Percentiles rank a stretch among this genome's conserved stretches.
Evolutionary conservation across 2,329 filamentous ascomycete genomes (phyloP).

Genomic region (Fusarium pseudonygamai): DNA sequence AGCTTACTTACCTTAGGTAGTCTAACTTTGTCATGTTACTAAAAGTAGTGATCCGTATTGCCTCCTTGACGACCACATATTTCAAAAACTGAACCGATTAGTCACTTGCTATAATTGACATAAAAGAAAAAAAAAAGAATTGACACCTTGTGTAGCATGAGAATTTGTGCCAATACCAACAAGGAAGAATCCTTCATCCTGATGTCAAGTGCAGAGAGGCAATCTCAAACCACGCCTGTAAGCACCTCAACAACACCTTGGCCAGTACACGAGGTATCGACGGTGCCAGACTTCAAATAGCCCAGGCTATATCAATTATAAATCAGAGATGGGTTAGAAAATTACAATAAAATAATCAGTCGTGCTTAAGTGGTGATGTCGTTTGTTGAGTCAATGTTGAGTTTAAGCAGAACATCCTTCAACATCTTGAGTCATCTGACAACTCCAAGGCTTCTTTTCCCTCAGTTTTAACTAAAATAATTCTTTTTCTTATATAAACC

Average conservation of each 20-base stretch:
- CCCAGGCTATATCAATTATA: neutral
- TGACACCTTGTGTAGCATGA: neutral
- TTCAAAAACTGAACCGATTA: neutral
- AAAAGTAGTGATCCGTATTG: neutral
- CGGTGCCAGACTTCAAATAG: neutral
- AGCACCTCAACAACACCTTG: neutral
- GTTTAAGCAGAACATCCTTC: neutral
- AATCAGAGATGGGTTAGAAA: fast-evolving
- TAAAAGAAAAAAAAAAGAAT: neutral
- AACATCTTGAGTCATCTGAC: neutral
- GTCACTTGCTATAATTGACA: neutral
- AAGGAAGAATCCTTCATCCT: neutral
- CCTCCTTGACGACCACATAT: neutral
- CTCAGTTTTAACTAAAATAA: neutral
- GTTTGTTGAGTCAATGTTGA: neutral
- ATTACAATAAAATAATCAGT: too few relatives aligned
- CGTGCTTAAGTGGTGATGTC: neutral
- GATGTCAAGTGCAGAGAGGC: neutral
- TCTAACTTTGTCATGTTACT: neutral
- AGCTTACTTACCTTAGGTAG: neutral
- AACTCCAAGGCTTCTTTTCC: neutral
- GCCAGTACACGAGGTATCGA: neutral
- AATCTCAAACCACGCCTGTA: neutral
- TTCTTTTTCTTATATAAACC: neutral
- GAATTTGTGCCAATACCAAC: neutral